Conservation (phyloP, 768 basidiomycete species). For the Lyophyllum decastes region DNA sequence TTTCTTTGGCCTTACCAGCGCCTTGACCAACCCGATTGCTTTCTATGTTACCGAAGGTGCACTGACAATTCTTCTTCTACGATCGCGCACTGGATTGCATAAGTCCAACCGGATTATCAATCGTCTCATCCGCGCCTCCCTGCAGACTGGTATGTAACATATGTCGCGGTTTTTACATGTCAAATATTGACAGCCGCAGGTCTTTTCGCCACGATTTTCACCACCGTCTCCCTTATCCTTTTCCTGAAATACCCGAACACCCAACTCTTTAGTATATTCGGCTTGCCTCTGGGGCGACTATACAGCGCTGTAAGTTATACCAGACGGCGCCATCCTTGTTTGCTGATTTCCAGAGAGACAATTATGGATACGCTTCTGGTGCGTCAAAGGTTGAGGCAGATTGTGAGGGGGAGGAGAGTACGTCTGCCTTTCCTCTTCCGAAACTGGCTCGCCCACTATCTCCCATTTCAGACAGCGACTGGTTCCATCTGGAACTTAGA, state of each 20-base stretch:
- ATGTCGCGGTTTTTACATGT: neutral
- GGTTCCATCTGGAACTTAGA: too few species aligned
- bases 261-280: neutral
- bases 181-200: neutral
- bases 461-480: too few species aligned
- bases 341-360: neutral
- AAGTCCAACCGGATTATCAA: conserved; percentile 33
- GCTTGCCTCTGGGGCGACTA: neutral
- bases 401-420: neutral
- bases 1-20: neutral
- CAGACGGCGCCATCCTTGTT: neutral
- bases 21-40: too few species aligned
- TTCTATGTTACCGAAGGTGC: too few species aligned
- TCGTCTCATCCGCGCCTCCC: conserved; percentile 32
- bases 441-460: too few species aligned
- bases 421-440: too few species aligned
- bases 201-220: neutral
- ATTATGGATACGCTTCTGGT: conserved; percentile 5
- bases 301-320: neutral
- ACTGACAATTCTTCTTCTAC: conserved; percentile 20
- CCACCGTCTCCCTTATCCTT: neutral
- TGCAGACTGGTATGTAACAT: conserved; percentile 29
- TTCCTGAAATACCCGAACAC: neutral
- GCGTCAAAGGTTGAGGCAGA: neutral
- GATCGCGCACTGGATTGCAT: conserved; percentile 32